phyloP scores from a whole-genome alignment of 352 stramenopile genomes.

The Phytophthora syringae region DNA sequence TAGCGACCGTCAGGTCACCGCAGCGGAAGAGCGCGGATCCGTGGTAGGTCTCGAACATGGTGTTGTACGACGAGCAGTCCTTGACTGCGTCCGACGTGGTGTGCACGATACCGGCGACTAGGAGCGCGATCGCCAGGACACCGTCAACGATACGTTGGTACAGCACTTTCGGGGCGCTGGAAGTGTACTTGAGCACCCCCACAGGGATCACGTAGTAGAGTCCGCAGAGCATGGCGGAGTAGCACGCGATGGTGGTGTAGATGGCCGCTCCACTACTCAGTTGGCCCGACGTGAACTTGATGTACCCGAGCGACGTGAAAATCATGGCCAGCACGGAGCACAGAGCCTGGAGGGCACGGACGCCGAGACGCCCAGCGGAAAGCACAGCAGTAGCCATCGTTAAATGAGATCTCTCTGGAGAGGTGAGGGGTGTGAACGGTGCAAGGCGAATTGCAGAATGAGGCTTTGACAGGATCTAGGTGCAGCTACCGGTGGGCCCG shows the following conservation, averaged over 20 bases:
- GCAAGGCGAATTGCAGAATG: slow-evolving; percentile 36
- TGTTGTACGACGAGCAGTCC: slow-evolving; percentile 50
- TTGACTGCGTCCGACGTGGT: slow-evolving; percentile 35
- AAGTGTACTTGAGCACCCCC: slow-evolving; percentile 28
- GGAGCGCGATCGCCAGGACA: slow-evolving; percentile 32
- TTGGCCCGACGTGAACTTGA: slow-evolving; percentile 46
- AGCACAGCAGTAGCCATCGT: slow-evolving; percentile 22
- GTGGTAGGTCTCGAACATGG: slow-evolving; percentile 53
- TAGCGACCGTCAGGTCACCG: slow-evolving; percentile 42
- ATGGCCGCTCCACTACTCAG: slow-evolving; percentile 45
- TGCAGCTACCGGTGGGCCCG: background rate
- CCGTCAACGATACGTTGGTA: slow-evolving; percentile 43
- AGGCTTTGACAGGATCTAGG: background rate
- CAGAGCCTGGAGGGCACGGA: slow-evolving; percentile 40
- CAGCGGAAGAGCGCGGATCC: slow-evolving; percentile 50
- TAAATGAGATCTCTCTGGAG: background rate
- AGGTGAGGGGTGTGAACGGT: slow-evolving; percentile 13
- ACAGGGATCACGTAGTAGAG: slow-evolving; percentile 48
- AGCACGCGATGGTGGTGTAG: slow-evolving; percentile 47
- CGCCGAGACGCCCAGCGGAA: slow-evolving; percentile 22
- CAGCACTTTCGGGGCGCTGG: slow-evolving; percentile 28
- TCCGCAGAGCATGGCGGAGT: slow-evolving; percentile 44
- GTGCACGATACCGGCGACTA: slow-evolving; percentile 46
- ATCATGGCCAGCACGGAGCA: slow-evolving; percentile 46
- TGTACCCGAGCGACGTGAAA: slow-evolving; percentile 55